Base-by-base conservation (phyloP, 805 yeast species). In the Schwanniomyces pseudopolymorphus region DNA sequence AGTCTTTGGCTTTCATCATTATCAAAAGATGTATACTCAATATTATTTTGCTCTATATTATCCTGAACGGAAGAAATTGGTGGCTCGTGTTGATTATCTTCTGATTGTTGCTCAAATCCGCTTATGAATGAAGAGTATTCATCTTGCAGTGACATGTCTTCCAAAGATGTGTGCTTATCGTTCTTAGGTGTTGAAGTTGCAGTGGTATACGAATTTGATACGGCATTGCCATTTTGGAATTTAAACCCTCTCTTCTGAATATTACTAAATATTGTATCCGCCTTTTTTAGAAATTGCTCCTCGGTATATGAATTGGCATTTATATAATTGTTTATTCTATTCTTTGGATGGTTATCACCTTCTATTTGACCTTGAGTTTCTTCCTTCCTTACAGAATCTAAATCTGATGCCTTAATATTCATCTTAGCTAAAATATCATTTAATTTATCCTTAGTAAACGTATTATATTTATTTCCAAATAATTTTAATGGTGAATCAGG, bases 401-500 rank as follows among this genome's bases (percentile, higher is more conserved):
- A 22, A 25, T 31, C 40, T 11, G 44, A 45, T 3, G 58, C 44
- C 14, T 48, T 52, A 26, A 53, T 53, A 28, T 58, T 55, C 35
- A 65, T 47, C 33, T 60, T 60, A 28, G 56, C 53, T 27, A 64
- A 40, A 3, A 69, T 49, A 19, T 63, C 69, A 40, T 46, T 61
- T 22, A 68, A 54, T 42, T 56, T 61, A 36, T 56, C 70, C 43
- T 69, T 68, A 9, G 78, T 72, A 45, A 60, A 72, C 0, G 78
- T 72, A 50, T 72, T 69, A 49, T 72, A 72, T 27, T 69, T 61
- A 40, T 59, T 63, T 6, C 66, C 64, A 47, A 68, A 72, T 13
- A 72, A 55, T 48, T 72, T 72, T 39, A 72, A 59, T 1, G 78
- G 78, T n/a, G 74, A 69, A 13, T 63, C 73, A 1, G 68, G 67